A percentile compares a stretch with the other conserved stretches of the same genome.
Conservation (phyloP, 768 basidiomycete genomes). For the Leccinum obscurum region DNA sequence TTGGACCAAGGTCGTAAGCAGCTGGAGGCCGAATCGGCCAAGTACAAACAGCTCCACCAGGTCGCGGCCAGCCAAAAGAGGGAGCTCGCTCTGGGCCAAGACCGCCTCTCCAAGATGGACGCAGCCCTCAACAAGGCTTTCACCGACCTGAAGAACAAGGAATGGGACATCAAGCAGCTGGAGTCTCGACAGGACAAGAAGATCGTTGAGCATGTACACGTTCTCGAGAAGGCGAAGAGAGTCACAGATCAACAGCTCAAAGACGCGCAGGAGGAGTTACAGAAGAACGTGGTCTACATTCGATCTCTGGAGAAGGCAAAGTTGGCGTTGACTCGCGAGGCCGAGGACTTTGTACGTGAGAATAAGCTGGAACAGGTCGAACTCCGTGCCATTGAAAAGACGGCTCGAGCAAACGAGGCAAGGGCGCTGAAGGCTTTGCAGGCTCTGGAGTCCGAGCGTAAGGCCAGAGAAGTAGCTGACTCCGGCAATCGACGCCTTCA, state of each 20-base stretch:
- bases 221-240: constrained; percentile 92
- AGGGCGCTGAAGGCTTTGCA: constrained; percentile 52
- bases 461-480: constrained; percentile 64
- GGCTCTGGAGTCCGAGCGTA: constrained; percentile 67
- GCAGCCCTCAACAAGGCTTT: constrained; percentile 78
- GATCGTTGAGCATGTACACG: constrained; percentile 98
- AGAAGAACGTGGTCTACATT: constrained; percentile 72
- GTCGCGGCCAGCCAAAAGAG: constrained; percentile 57
- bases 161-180: constrained; percentile 85
- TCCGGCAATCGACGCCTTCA: constrained; percentile 59
- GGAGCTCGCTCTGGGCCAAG: constrained; percentile 68
- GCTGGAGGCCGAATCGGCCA: constrained; percentile 69
- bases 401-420: constrained; percentile 60
- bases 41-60: constrained; percentile 76
- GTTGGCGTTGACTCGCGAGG: constrained; percentile 68
- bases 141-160: constrained; percentile 76
- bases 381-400: constrained; percentile 69
- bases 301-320: constrained; percentile 87
- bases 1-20: constrained; percentile 70
- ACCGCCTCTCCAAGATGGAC: constrained; percentile 70
- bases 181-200: constrained; percentile 92
- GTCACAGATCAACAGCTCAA: constrained; percentile 89
- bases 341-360: constrained; percentile 78
- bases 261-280: constrained; percentile 76
- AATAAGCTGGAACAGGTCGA: constrained; percentile 69